These are phyloP conservation scores for Hansenula sp. DNA, from an alignment of 1,139 yeast genomes.

Conservation along the genomic window DNA sequence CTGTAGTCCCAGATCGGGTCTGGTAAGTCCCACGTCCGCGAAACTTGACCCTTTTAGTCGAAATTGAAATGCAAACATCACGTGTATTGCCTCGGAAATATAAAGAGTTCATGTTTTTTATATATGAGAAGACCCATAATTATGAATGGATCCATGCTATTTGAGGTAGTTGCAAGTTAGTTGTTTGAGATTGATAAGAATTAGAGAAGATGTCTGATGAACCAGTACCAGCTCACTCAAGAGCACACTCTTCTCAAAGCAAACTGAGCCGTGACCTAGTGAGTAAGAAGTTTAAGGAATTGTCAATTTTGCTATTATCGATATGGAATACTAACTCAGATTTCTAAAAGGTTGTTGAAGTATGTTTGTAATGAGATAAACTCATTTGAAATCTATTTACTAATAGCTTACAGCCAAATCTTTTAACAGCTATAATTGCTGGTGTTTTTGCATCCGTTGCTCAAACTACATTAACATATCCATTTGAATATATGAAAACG, in stretches of 20 bases:
- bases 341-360: not conserved
- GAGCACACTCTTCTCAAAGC: not conserved
- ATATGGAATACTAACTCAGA: not conserved
- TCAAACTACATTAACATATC: constrained; percentile 72
- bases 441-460: constrained; percentile 75
- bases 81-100: not conserved
- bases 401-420: constrained; percentile 19
- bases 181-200: too few species aligned
- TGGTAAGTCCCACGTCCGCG: not conserved
- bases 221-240: not conserved
- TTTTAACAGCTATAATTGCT: constrained; percentile 64
- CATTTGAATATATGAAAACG: constrained; percentile 81
- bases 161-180: too few species aligned
- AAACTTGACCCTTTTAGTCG: not conserved
- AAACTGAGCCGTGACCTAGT: constrained; percentile 1
- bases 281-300: not conserved
- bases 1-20: not conserved
- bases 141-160: too few species aligned
- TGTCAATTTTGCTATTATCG: not conserved
- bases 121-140: not conserved
- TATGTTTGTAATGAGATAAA: not conserved
- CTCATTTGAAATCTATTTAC: not conserved
- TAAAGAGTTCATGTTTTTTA: not conserved
- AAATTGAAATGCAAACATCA: not conserved
- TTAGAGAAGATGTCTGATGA: not conserved